Evolutionary conservation across 352 stramenopile genomes (phyloP).

Genomic region (Phytophthora quininea): DNA sequence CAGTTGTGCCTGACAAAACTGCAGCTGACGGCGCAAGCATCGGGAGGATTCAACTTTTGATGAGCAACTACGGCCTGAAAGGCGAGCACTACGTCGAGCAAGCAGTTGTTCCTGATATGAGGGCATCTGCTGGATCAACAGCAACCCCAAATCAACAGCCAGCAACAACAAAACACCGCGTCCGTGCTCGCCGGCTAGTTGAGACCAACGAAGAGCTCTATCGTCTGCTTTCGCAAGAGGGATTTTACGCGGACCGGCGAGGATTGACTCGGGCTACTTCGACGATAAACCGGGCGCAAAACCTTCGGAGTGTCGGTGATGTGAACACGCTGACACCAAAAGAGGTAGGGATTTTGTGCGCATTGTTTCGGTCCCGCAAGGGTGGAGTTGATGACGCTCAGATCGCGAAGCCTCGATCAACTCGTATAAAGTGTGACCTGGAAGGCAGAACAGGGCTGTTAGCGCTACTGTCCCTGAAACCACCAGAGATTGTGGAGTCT

Average conservation of each 20-base stretch:
- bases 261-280: background rate
- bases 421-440: slow-evolving; percentile 63
- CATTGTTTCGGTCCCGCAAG: slow-evolving; percentile 54
- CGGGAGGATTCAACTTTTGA: slow-evolving; percentile 84
- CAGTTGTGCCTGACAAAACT: slow-evolving; percentile 17
- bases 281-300: slow-evolving; percentile 28
- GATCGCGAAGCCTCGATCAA: slow-evolving; percentile 15
- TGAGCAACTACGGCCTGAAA: slow-evolving; percentile 88
- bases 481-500: slow-evolving; percentile 7
- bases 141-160: slow-evolving; percentile 1
- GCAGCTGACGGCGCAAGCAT: slow-evolving; percentile 1
- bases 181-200: slow-evolving; percentile 73
- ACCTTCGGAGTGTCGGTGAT: slow-evolving; percentile 33
- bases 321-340: slow-evolving; percentile 58
- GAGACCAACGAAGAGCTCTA: slow-evolving; percentile 78
- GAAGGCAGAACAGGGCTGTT: slow-evolving; percentile 51
- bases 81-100: slow-evolving; percentile 42
- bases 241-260: slow-evolving; percentile 51
- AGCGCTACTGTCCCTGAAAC: slow-evolving; percentile 56
- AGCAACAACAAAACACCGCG: slow-evolving; percentile 58
- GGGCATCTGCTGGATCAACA: background rate
- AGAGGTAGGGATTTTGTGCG: slow-evolving; percentile 68
- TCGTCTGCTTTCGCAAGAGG: slow-evolving; percentile 62
- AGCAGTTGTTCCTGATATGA: slow-evolving; percentile 5
- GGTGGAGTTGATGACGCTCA: slow-evolving; percentile 1